phyloP scores from a whole-genome alignment of 176 grass and related monocot species.

The Raddia guianensis region DNA sequence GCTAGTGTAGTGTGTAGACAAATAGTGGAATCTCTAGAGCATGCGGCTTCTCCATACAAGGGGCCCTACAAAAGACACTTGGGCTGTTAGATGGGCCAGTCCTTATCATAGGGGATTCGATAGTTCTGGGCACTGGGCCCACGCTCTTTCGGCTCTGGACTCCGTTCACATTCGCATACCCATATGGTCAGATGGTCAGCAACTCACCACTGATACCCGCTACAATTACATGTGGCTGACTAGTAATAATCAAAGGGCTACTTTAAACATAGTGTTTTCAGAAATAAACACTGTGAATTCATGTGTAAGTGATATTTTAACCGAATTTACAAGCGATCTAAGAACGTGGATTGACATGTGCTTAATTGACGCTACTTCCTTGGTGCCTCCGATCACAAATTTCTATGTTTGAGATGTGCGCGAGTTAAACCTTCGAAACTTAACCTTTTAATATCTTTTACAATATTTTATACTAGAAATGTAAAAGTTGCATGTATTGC shows the following conservation, averaged over 20 bases:
- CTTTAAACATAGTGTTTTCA: background rate
- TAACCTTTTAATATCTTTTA: too few species aligned
- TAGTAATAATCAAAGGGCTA: background rate
- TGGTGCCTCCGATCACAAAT: too few species aligned
- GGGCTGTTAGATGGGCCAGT: constrained; percentile 33
- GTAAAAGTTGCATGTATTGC: too few species aligned
- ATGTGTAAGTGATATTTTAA: background rate
- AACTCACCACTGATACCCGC: background rate
- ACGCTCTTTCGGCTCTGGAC: constrained; percentile 6
- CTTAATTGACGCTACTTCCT: too few species aligned
- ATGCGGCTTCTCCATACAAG: background rate
- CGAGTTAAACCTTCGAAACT: too few species aligned
- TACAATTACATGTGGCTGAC: background rate
- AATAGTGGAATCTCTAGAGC: background rate
- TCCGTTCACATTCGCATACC: constrained; percentile 9
- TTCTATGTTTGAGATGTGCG: too few species aligned
- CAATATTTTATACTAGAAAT: too few species aligned
- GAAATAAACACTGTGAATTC: background rate
- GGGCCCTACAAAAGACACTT: constrained; percentile 24
- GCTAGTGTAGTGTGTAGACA: background rate
- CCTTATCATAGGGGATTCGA: background rate
- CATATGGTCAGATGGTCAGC: background rate
- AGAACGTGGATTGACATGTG: too few species aligned
- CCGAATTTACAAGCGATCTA: too few species aligned
- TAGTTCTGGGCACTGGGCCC: background rate